Percentiles rank a stretch among this genome's conserved stretches.
Conservation (phyloP, 768 basidiomycete species). For the Tulasnella sp. region DNA sequence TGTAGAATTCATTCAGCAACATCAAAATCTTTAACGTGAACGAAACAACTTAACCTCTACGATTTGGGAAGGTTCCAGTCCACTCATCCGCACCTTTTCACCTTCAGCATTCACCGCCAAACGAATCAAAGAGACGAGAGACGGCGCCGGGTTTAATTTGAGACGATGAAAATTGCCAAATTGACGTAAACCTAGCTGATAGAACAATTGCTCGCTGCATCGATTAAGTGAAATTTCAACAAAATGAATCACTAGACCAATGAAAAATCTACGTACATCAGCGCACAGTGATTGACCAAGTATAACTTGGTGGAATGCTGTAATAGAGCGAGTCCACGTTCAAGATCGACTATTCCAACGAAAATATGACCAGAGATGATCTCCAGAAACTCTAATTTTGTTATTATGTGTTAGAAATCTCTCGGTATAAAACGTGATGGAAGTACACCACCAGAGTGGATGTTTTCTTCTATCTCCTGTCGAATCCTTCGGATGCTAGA, state of each 20-base stretch:
- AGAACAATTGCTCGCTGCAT: slow-evolving; percentile 80
- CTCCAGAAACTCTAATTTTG: slow-evolving; percentile 55
- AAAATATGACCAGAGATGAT: slow-evolving; percentile 80
- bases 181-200: slow-evolving; percentile 82
- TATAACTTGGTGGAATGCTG: slow-evolving; percentile 85
- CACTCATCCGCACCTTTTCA: slow-evolving; percentile 35
- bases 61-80: slow-evolving; percentile 45
- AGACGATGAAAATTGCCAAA: slow-evolving; percentile 72
- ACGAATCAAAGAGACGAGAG: slow-evolving; percentile 52
- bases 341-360: slow-evolving; percentile 77
- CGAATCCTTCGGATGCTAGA: slow-evolving; percentile 63
- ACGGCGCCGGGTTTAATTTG: slow-evolving; percentile 71
- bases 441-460: slow-evolving; percentile 50
- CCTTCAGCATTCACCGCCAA: slow-evolving; percentile 65
- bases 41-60: slow-evolving; percentile 66
- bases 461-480: slow-evolving; percentile 40
- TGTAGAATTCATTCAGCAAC: slow-evolving; percentile 23
- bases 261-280: slow-evolving; percentile 48
- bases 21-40: no score
- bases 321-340: slow-evolving; percentile 61
- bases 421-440: not conserved
- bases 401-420: not conserved
- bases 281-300: slow-evolving; percentile 68
- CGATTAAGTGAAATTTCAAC: slow-evolving; percentile 4
- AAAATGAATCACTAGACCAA: no score